phyloP scores from a whole-genome alignment of 2,329 filamentous ascomycete genomes.

The Alternaria angustiovoidea region DNA sequence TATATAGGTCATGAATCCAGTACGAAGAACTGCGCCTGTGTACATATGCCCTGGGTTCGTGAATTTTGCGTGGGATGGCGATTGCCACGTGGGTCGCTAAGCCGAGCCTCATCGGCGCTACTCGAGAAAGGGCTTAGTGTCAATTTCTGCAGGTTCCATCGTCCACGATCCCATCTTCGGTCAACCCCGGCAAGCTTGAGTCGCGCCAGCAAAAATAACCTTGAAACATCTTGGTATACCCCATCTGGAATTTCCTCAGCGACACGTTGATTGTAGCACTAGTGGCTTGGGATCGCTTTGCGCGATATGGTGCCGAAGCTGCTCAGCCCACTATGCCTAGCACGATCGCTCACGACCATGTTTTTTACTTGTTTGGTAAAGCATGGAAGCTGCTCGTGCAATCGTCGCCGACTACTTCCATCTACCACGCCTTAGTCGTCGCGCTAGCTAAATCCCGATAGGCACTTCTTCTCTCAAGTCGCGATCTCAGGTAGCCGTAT shows the following conservation, averaged over 20 bases:
- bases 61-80: conserved; percentile 13
- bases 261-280: conserved; percentile 28
- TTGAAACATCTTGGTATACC: conserved; percentile 26
- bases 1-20: neutral
- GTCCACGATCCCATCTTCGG: conserved; percentile 5
- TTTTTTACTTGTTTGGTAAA: neutral
- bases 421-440: neutral
- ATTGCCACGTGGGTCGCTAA: conserved; percentile 23
- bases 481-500: neutral
- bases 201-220: conserved; percentile 2
- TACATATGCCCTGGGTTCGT: neutral
- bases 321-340: neutral
- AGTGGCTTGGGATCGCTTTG: conserved; percentile 29
- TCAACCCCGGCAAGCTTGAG: conserved; percentile 6
- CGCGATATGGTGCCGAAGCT: neutral
- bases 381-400: neutral
- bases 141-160: neutral
- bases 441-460: neutral
- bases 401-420: neutral
- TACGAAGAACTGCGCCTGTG: neutral
- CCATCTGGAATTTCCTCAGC: conserved; percentile 17
- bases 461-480: neutral
- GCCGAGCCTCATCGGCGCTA: conserved; percentile 17
- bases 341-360: neutral
- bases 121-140: neutral